Conservation (phyloP, 2,329 filamentous ascomycete species). For the Aspergillus jensenii region DNA sequence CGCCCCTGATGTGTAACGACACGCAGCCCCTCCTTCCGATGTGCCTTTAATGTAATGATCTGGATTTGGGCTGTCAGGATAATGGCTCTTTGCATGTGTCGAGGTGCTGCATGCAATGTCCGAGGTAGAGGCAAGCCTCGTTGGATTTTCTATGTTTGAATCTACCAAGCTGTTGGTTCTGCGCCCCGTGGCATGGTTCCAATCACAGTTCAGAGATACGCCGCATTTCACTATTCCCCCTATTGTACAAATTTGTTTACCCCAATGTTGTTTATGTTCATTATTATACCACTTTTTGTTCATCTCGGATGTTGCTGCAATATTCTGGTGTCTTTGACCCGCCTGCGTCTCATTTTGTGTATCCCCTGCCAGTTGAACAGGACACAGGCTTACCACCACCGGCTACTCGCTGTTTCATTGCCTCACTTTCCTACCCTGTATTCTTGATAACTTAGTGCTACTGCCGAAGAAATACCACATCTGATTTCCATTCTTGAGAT, state of each 20-base stretch:
- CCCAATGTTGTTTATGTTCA: conserved; percentile 11
- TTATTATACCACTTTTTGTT: conserved; percentile 26
- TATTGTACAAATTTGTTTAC: background rate
- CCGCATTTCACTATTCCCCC: conserved; percentile 1
- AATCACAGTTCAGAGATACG: conserved; percentile 9
- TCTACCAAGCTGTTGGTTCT: conserved; percentile 8
- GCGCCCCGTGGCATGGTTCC: conserved; percentile 4
- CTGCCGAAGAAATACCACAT: conserved; percentile 1
- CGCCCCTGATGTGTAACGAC: background rate
- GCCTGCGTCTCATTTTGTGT: conserved; percentile 5
- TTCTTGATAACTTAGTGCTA: background rate
- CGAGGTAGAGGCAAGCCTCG: conserved; percentile 1
- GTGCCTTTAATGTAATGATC: background rate
- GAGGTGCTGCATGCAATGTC: background rate
- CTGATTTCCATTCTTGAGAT: background rate
- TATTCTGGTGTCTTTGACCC: conserved; percentile 12
- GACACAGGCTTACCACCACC: background rate
- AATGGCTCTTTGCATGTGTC: background rate
- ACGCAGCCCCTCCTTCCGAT: background rate
- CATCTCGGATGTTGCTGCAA: conserved; percentile 16
- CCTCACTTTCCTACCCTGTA: background rate
- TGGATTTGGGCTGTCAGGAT: background rate
- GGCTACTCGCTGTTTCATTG: background rate
- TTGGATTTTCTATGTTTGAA: background rate
- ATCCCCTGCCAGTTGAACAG: background rate